Percentiles rank a stretch among this genome's conserved stretches.
Evolutionary conservation across 2,329 filamentous ascomycete species (phyloP).

Genomic region (Trichoderma brevicompactum): DNA sequence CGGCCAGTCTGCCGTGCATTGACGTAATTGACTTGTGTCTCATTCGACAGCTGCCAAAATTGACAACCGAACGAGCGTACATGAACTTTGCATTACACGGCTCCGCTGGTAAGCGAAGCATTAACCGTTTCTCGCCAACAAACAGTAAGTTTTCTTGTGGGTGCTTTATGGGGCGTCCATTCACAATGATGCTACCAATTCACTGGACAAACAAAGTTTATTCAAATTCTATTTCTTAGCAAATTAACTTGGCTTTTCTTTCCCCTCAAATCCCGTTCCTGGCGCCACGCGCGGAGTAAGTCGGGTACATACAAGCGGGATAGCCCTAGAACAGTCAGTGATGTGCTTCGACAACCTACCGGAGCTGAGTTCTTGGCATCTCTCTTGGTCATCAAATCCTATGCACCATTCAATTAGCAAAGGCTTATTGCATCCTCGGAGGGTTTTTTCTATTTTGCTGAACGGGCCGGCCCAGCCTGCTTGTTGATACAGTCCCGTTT

Average conservation of each 20-base stretch:
- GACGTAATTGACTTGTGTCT: slow-evolving; percentile 14
- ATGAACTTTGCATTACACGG: slow-evolving; percentile 1
- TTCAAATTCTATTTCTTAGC: neutral
- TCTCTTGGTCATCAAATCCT: neutral
- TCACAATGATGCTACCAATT: neutral
- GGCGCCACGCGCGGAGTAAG: neutral
- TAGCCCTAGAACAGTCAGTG: neutral
- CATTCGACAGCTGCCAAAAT: neutral
- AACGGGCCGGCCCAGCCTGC: neutral
- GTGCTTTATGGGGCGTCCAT: neutral
- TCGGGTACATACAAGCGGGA: neutral
- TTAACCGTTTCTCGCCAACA: neutral
- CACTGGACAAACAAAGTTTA: neutral
- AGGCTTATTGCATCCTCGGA: neutral
- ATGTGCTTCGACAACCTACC: neutral
- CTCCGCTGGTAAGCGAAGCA: neutral
- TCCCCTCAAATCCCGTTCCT: neutral
- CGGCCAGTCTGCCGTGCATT: neutral
- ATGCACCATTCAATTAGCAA: neutral
- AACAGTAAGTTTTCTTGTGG: neutral
- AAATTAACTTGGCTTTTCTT: neutral
- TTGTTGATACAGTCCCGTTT: neutral
- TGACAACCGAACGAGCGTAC: neutral
- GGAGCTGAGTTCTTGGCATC: neutral
- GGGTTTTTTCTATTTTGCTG: neutral